These are phyloP conservation scores for Carallia pectinifolia DNA, from an alignment of 345 rosid genomes.

Conservation along the genomic window DNA sequence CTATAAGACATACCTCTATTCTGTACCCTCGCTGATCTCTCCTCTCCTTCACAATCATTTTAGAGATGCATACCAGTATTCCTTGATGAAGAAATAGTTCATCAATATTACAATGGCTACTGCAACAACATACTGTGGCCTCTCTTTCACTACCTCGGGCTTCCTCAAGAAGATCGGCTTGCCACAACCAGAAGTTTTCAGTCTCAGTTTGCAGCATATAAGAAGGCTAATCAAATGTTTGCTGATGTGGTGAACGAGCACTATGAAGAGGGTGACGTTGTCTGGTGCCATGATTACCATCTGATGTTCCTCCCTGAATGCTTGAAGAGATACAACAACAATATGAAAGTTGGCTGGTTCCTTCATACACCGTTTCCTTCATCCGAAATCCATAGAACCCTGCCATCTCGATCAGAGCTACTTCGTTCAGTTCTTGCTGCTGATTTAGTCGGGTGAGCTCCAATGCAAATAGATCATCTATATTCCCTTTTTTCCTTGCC, in stretches of 20 bases:
- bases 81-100: constrained; percentile 98
- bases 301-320: constrained; percentile 98
- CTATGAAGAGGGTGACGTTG: constrained; percentile 97
- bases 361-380: constrained; percentile 99
- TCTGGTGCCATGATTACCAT: constrained; percentile 99
- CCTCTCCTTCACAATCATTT: constrained; percentile 10
- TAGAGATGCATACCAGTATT: constrained; percentile 99
- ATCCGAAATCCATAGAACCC: constrained; percentile 94
- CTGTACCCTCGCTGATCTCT: constrained; percentile 2
- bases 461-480: not conserved
- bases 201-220: constrained; percentile 95
- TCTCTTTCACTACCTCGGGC: constrained; percentile 93
- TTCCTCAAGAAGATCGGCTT: constrained; percentile 99
- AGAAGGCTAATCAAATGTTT: constrained; percentile 97
- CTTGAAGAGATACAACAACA: constrained; percentile 70
- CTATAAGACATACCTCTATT: not conserved
- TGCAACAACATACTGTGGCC: constrained; percentile 99
- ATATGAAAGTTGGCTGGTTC: constrained; percentile 99
- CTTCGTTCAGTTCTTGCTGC: constrained; percentile 96
- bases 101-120: constrained; percentile 97
- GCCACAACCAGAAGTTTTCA: constrained; percentile 98
- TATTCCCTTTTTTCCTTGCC: not conserved
- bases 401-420: constrained; percentile 95
- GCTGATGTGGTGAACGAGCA: constrained; percentile 93
- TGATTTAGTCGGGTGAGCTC: constrained; percentile 91